phyloP scores from a whole-genome alignment of 495 filamentous ascomycete genomes.

The Articulospora tetracladia region DNA sequence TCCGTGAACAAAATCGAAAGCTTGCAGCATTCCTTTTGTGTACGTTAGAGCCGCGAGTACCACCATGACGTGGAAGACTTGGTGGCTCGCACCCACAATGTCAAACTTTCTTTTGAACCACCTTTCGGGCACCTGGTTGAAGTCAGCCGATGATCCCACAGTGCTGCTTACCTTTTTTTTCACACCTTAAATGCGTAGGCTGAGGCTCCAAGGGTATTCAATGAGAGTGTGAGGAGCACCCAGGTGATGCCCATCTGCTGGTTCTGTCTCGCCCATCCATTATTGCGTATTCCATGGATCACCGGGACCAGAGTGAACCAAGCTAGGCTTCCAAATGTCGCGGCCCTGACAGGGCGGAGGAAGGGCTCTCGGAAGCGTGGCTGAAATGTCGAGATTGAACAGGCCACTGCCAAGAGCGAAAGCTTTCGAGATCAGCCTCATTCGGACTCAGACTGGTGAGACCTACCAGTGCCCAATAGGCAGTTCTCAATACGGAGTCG shows the following conservation, averaged over 20 bases:
- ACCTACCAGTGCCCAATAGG: slow-evolving; percentile 32
- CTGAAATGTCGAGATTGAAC: slow-evolving; percentile 33
- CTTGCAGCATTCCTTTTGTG: slow-evolving; percentile 37
- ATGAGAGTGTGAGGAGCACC: slow-evolving; percentile 33
- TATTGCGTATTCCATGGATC: slow-evolving; percentile 34
- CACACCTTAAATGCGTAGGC: slow-evolving; percentile 42
- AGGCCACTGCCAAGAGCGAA: slow-evolving; percentile 26
- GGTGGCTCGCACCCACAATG: slow-evolving; percentile 46
- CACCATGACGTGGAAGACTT: slow-evolving; percentile 48
- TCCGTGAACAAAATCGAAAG: slow-evolving; percentile 43
- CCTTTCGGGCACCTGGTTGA: slow-evolving; percentile 41
- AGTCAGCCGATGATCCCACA: slow-evolving; percentile 1
- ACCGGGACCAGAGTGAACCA: slow-evolving; percentile 40
- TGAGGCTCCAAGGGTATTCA: slow-evolving; percentile 38
- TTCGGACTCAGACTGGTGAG: neutral
- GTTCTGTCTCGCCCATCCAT: slow-evolving; percentile 36
- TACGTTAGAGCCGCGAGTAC: slow-evolving; percentile 41
- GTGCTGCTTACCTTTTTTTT: neutral
- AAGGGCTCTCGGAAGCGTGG: slow-evolving; percentile 33
- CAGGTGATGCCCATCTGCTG: slow-evolving; percentile 39
- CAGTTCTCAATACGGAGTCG: slow-evolving; percentile 26
- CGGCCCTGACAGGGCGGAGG: slow-evolving; percentile 32
- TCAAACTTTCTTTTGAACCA: slow-evolving; percentile 43
- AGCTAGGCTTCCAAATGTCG: slow-evolving; percentile 40
- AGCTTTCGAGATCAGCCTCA: neutral